Evolutionary conservation across 208 protist genomes (phyloP), one percentile per base, ranked within the genome.

Genomic region (Leishmania aethiopica): DNA sequence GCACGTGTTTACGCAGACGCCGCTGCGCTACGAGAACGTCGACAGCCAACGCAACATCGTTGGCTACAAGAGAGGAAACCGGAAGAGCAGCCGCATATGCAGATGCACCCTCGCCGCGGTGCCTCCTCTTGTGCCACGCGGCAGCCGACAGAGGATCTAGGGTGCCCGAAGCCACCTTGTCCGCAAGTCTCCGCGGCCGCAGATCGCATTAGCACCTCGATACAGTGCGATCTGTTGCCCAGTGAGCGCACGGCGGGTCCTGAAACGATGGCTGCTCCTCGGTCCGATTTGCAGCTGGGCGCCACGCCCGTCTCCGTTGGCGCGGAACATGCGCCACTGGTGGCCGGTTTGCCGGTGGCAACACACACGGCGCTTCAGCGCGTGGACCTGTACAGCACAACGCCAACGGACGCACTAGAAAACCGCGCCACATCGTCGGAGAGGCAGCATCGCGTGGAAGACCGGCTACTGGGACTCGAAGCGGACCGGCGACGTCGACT

Each of bases 381-480:
- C 13, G 74, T 83, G 10, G 70, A 89, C 55, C 22, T 83, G 1
- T 85, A 84, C 78, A 69, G 59, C 42, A 32, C n/a, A 22, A 45
- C 32, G 1, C 67, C 60, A 17, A 3, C 66, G 10, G n/a, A 15
- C 57, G 42, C 49, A 53, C 8, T 35, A 15, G 40, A 69, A 2
- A n/a, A 5, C 19, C 3, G 32, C 49, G 25, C 2, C 11, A 49
- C 11, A 7, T 13, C 42, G 22, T 49, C 28, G 8, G 67, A 22
- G 72, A 72, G 51, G 32, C n/a, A 70, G 40, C 71, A 62, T 51
- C 35, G 78, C 2, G 79, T 90, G 19, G 89, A 89, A 75, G 85
- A 89, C 1, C 81, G 82, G 45, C 85, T 93, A 3, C 64, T 82
- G 6, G 75, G 55, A 35, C 51, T 81, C 42, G 84, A 86, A 25